These are phyloP conservation scores for Gyromitra esculenta DNA, from an alignment of 2,329 filamentous ascomycete species.

Conservation along the genomic window DNA sequence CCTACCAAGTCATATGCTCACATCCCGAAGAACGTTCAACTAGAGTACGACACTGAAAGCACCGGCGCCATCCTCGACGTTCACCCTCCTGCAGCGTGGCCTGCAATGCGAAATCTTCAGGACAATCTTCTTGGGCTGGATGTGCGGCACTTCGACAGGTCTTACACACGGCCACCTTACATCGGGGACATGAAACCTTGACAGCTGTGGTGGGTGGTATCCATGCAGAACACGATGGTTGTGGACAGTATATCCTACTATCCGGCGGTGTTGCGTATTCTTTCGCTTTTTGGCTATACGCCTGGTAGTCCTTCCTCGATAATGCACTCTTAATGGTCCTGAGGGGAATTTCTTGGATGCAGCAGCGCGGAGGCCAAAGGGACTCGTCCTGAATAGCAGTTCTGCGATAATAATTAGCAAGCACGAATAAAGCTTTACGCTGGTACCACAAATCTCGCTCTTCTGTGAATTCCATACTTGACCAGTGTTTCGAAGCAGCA, in stretches of 20 bases:
- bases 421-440: background rate
- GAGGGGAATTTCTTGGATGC: conserved; percentile 70
- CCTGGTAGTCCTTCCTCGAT: conserved; percentile 63
- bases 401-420: conserved; percentile 22
- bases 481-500: conserved; percentile 38
- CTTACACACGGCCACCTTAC: conserved; percentile 77
- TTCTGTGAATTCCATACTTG: conserved; percentile 26
- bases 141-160: conserved; percentile 79
- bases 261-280: conserved; percentile 72
- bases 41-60: conserved; percentile 75
- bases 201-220: conserved; percentile 76
- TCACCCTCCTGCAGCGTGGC: conserved; percentile 31
- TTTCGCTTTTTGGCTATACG: conserved; percentile 82
- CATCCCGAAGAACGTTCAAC: conserved; percentile 83
- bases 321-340: conserved; percentile 77
- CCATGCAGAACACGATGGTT: conserved; percentile 77
- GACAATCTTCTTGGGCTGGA: conserved; percentile 69
- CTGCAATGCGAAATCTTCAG: conserved; percentile 73
- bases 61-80: conserved; percentile 62
- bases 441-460: background rate
- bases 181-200: conserved; percentile 60
- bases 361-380: conserved; percentile 40
- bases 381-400: conserved; percentile 39
- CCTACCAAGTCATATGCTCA: conserved; percentile 76
- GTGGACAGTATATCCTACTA: conserved; percentile 81